Conservation (phyloP, 495 filamentous ascomycete genomes). For the Immersiella caudata region DNA sequence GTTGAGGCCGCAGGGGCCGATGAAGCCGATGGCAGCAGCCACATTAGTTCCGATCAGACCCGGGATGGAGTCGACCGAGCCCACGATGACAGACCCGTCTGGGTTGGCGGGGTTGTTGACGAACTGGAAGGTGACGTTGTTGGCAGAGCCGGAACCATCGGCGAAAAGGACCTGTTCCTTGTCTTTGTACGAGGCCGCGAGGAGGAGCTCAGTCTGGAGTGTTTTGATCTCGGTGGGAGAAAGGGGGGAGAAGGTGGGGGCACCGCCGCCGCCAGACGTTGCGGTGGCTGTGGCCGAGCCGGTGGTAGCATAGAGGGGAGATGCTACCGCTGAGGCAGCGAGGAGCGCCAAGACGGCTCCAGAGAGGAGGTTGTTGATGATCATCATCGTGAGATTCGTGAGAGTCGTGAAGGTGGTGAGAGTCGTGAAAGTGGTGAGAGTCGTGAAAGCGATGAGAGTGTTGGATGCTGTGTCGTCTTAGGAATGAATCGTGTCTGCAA, state of each 20-base stretch:
- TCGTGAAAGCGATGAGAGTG: too few relatives aligned
- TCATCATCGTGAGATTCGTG: too few relatives aligned
- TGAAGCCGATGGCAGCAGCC: slow-evolving; percentile 45
- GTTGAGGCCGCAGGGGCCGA: slow-evolving; percentile 52
- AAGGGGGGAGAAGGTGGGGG: slow-evolving; percentile 20
- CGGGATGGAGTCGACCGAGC: slow-evolving; percentile 46
- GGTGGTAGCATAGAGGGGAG: slow-evolving; percentile 13
- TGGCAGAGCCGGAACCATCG: slow-evolving; percentile 25
- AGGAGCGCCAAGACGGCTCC: slow-evolving; percentile 8
- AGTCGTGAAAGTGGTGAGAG: too few relatives aligned
- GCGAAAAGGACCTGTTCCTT: slow-evolving; percentile 26
- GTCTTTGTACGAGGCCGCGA: slow-evolving; percentile 25
- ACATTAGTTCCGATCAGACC: slow-evolving; percentile 44
- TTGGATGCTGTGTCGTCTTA: too few relatives aligned
- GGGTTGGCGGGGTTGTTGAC: slow-evolving; percentile 25
- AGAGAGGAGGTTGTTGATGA: slow-evolving; percentile 11
- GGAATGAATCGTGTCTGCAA: too few relatives aligned
- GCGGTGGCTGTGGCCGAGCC: slow-evolving; percentile 6
- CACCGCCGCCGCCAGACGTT: slow-evolving; percentile 1
- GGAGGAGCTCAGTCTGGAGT: slow-evolving; percentile 23
- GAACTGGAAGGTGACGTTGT: slow-evolving; percentile 38
- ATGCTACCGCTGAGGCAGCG: slow-evolving; percentile 9
- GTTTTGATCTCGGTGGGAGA: slow-evolving; percentile 23
- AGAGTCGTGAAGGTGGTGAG: too few relatives aligned
- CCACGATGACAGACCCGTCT: slow-evolving; percentile 44